Conservation (phyloP, 768 basidiomycete genomes). For the Ephemerocybe angulata region DNA sequence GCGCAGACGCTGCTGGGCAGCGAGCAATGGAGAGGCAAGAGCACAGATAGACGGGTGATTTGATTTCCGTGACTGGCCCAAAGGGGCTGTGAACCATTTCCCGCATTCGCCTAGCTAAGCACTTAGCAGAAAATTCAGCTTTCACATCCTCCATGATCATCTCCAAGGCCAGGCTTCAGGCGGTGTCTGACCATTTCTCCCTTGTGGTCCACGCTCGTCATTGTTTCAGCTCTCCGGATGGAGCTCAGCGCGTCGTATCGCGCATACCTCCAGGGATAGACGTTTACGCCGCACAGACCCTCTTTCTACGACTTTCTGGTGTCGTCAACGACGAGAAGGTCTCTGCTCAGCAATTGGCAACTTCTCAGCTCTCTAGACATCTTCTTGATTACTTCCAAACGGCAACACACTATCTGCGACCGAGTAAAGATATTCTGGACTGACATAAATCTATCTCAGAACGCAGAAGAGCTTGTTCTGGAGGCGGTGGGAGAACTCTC, state of each 20-base stretch:
- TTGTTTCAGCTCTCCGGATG: neutral
- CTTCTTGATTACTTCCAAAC: conserved; percentile 7
- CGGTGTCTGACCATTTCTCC: conserved; percentile 9
- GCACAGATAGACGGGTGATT: conserved; percentile 24
- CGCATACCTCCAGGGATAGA: conserved; percentile 39
- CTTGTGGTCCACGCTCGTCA: conserved; percentile 9
- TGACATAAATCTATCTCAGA: conserved; percentile 37
- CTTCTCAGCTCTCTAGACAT: conserved; percentile 4
- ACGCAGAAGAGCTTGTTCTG: conserved; percentile 55
- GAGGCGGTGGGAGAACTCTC: conserved; percentile 52
- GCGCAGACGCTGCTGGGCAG: conserved; percentile 20
- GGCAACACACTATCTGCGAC: neutral
- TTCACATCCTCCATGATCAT: conserved; percentile 11
- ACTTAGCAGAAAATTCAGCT: conserved; percentile 8
- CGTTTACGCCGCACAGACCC: conserved; percentile 45
- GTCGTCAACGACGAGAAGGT: conserved; percentile 42
- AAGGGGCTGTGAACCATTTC: conserved; percentile 8
- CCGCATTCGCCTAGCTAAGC: conserved; percentile 6
- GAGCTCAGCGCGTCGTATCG: neutral
- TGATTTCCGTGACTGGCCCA: conserved; percentile 12
- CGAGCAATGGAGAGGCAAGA: conserved; percentile 25
- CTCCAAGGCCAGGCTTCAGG: conserved; percentile 11
- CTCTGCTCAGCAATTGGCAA: neutral
- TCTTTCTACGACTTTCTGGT: conserved; percentile 55
- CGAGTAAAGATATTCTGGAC: neutral